These are phyloP conservation scores for Shiraia bambusicola DNA, from an alignment of 2,329 filamentous ascomycete genomes.

Conservation along the genomic window DNA sequence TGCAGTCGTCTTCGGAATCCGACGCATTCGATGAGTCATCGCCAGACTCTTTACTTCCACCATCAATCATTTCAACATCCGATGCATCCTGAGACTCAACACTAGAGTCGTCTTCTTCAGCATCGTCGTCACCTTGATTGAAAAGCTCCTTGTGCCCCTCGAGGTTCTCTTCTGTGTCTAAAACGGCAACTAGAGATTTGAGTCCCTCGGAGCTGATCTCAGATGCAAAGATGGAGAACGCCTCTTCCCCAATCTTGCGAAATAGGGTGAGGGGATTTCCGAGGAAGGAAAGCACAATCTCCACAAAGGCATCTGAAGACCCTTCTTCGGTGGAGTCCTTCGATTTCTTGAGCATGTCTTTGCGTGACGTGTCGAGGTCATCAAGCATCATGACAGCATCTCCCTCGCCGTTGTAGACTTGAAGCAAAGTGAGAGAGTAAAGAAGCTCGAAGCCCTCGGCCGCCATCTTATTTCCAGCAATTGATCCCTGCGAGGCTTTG, in stretches of 20 bases:
- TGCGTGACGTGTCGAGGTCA: constrained; percentile 76
- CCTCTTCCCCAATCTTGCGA: constrained; percentile 81
- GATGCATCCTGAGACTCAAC: constrained; percentile 51
- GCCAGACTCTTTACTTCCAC: constrained; percentile 31
- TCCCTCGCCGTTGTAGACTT: constrained; percentile 85
- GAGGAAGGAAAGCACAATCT: constrained; percentile 86
- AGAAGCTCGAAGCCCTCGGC: constrained; percentile 73
- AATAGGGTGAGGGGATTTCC: constrained; percentile 82
- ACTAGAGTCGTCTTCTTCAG: constrained; percentile 45
- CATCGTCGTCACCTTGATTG: constrained; percentile 55
- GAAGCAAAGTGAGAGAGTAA: constrained; percentile 80
- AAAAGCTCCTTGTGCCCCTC: constrained; percentile 87
- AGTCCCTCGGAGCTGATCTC: constrained; percentile 74
- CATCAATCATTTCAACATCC: constrained; percentile 50
- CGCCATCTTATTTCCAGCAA: constrained; percentile 37
- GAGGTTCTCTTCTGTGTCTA: constrained; percentile 76
- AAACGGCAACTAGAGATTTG: constrained; percentile 65
- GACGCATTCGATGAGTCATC: constrained; percentile 25
- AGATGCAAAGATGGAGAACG: constrained; percentile 79
- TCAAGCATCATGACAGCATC: constrained; percentile 81
- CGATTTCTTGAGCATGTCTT: constrained; percentile 55
- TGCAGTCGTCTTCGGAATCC: constrained; percentile 16
- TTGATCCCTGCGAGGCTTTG: constrained; percentile 22
- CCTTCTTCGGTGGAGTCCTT: constrained; percentile 25
- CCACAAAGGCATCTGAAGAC: constrained; percentile 59